Base-by-base conservation (phyloP, 129 eudicot species). In the Ambrosia artemisiifolia region DNA sequence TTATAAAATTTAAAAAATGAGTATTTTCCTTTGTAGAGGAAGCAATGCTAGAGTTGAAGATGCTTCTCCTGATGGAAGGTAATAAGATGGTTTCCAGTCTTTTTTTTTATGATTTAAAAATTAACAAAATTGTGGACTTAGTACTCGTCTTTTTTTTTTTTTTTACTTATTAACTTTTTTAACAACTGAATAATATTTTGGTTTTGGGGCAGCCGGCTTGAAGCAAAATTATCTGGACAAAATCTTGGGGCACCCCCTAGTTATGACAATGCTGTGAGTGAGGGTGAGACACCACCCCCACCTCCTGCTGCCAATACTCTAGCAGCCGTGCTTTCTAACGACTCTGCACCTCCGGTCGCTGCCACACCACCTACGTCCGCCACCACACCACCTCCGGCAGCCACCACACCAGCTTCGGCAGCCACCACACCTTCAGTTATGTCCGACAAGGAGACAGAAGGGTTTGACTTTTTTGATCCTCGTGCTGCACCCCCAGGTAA, bases 21-120 rank as follows among this genome's bases (percentile, higher is more conserved):
- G 4, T 17, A 53, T 70, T 9, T 63, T 44, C 11, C 17, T 55
- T 14, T 64, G 57, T 83, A 90, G 99, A 83, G 97, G 63, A 72
- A 95, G 96, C 80, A 85, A 81, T 69, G 87, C 73, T 38, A 83
- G 61, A 81, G 83, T 84, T 13, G 99, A 91, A 63, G 94, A 89
- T 77, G 94, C 63, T 19, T 84, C 88, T 69, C 92, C 84, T 9
- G 95, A 94, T 86, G 91, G 87, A 81, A 94, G 98, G 97, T 94
- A 85, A 54, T 54, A 47, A 20, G 44, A 54, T 7, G 42, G 60
- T 32, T 24, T 24, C 28, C 28, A 24, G 1, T n/a, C 28, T 24
- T 24, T 1, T 24, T 24, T 24, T 24, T 24, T 24, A 24, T 24
- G 28, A 24, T 24, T 24, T 24, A 24, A 1, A 24, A 24, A 24